A percentile compares a stretch with the other conserved stretches of the same genome.
These are phyloP conservation scores for Blakeslea trispora DNA, from an alignment of 371 early-diverging fungal species.

Conservation along the genomic window DNA sequence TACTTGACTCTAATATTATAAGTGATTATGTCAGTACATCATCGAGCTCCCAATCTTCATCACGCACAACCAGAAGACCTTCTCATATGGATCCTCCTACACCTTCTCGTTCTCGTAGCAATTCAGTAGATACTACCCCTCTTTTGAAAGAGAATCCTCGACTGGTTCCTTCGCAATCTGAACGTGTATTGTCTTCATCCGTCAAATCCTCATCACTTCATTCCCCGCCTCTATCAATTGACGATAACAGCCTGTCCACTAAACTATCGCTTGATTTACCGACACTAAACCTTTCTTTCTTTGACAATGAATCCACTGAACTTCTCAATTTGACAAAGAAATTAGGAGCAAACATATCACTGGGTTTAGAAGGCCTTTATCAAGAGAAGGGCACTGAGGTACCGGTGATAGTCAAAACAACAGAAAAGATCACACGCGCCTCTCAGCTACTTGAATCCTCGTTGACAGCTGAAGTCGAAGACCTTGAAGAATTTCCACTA, in stretches of 20 bases:
- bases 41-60: constrained; percentile 1
- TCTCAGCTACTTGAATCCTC: constrained; percentile 26
- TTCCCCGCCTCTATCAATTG: constrained; percentile 24
- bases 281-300: constrained; percentile 42
- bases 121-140: constrained; percentile 33
- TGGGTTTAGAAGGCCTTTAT: constrained; percentile 19
- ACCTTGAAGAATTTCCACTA: constrained; percentile 17
- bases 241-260: constrained; percentile 7
- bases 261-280: constrained; percentile 21
- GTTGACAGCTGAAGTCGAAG: constrained; percentile 15
- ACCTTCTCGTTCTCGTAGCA: constrained; percentile 42
- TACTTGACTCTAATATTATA: constrained; percentile 16
- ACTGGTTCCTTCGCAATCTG: constrained; percentile 25
- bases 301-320: constrained; percentile 50
- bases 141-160: constrained; percentile 14
- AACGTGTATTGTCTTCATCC: constrained; percentile 11
- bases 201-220: constrained; percentile 10
- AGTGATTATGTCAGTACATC: constrained; percentile 13
- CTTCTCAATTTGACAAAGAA: constrained; percentile 44
- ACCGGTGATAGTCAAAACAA: constrained; percentile 17
- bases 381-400: constrained; percentile 17
- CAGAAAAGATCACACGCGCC: constrained; percentile 28
- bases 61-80: background rate
- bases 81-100: constrained; percentile 26
- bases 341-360: constrained; percentile 34